Base-by-base conservation (phyloP, 345 rosid genomes). In the Cochlearia excelsa region DNA sequence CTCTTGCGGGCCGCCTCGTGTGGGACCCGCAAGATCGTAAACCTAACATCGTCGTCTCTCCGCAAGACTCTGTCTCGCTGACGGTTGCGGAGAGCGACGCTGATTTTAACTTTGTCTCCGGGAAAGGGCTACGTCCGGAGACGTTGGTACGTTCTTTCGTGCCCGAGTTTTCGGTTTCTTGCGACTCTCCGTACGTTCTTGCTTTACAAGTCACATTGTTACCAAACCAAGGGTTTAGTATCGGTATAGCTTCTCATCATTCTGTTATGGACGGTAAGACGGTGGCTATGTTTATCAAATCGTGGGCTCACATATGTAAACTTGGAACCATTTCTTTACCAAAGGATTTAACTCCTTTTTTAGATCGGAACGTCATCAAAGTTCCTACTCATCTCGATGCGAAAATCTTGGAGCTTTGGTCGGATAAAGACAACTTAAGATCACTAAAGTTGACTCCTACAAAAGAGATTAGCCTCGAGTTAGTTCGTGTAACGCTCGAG, bases 241-340 rank as follows among this genome's bases (percentile, higher is more conserved):
- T 76, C 1, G 71, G 79, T 2, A 1, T 64, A 1, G 9, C 76
- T 2, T 27, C 30, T 8, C 74, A 71, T 48, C 79, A 76, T 26
- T 28, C 57, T 1, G 34, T 51, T 7, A 51, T 61, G 26, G 79
- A 75, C 30, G 76, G 74, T 0, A 50, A 45, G 26, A 23, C 51
- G 51, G 26, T 51, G 1, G 6, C 48, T n/a, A 31, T 40, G 64
- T 75, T 71, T 44, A 23, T 54, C 34, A 71, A 75, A 43, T 34
- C 79, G 4, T 72, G 72, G 74, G 74, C 74, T 50, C 56, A 64
- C 6, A 2, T 54, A 1, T 76, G 71, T 51, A 51, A 67, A 7
- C 45, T 51, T 16, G 53, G 39, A 39, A 4, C 28, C 7, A 1
- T 27, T 1, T n/a, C 27, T 2, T 11, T 77, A 4, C 53, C 67